Conservation (phyloP, 305 asterid genomes). For the Fraxinus nigra region DNA sequence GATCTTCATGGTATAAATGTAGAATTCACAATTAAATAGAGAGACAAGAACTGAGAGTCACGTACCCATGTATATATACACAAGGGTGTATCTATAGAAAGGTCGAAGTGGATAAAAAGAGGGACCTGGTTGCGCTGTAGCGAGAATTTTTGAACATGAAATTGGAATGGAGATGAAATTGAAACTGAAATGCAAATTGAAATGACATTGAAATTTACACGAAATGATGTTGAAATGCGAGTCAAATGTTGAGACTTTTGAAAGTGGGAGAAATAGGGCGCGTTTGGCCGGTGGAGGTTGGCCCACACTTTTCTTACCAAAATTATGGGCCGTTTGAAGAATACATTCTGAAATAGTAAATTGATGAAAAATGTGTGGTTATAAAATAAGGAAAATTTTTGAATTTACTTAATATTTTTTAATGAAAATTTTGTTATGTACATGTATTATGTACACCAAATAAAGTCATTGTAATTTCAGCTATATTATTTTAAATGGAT, state of each 20-base stretch:
- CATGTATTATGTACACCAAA: too few relatives aligned
- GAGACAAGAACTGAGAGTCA: neutral
- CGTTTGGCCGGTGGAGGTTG: constrained; percentile 4
- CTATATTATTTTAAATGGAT: neutral
- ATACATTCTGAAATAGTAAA: too few relatives aligned
- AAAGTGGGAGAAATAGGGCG: constrained; percentile 11
- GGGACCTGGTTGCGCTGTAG: constrained; percentile 27
- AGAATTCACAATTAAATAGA: neutral
- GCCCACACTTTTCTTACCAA: neutral
- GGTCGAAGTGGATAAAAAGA: constrained; percentile 38
- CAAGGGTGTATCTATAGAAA: constrained; percentile 14
- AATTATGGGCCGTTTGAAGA: too few relatives aligned
- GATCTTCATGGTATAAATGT: constrained; percentile 14
- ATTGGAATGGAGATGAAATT: constrained; percentile 29
- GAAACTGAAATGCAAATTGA: constrained; percentile 16
- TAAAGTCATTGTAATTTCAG: neutral
- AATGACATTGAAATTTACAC: constrained; percentile 41
- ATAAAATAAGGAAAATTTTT: too few relatives aligned
- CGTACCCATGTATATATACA: neutral
- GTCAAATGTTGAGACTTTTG: neutral
- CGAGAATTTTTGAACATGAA: neutral
- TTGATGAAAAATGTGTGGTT: too few relatives aligned
- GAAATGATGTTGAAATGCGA: constrained; percentile 24
- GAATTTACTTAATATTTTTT: too few relatives aligned
- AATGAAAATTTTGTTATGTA: too few relatives aligned